Evolutionary conservation across 495 filamentous ascomycete species (phyloP).

Genomic region (Penicillium samsonianum): DNA sequence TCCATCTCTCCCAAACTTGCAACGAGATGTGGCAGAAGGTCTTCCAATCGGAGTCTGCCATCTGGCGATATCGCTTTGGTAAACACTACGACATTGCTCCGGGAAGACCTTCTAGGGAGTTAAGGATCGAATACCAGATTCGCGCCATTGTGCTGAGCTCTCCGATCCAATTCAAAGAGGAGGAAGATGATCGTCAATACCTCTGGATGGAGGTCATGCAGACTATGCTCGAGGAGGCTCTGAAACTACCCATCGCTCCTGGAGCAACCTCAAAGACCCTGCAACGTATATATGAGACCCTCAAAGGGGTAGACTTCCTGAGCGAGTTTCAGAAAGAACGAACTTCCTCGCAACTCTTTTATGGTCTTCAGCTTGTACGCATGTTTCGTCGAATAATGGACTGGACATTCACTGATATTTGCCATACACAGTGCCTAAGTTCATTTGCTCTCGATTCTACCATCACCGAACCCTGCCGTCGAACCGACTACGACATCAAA

Average conservation of each 20-base stretch:
- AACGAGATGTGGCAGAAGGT: constrained; percentile 21
- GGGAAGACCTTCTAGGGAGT: constrained; percentile 20
- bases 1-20: constrained; percentile 32
- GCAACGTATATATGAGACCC: constrained; percentile 18
- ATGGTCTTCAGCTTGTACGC: constrained; percentile 35
- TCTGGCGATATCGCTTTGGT: constrained; percentile 40
- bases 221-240: constrained; percentile 30
- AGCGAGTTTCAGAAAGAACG: constrained; percentile 18
- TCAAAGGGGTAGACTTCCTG: constrained; percentile 27
- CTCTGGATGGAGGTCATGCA: constrained; percentile 36
- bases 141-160: constrained; percentile 32
- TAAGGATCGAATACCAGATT: constrained; percentile 36
- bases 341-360: constrained; percentile 29
- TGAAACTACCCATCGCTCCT: constrained; percentile 7
- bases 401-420: background rate
- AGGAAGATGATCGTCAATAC: constrained; percentile 20
- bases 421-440: constrained; percentile 29
- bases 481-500: constrained; percentile 36
- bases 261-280: constrained; percentile 28
- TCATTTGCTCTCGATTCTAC: constrained; percentile 29
- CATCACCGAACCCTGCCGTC: constrained; percentile 27
- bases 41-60: constrained; percentile 21
- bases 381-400: background rate
- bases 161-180: constrained; percentile 22
- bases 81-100: constrained; percentile 37